phyloP scores from a whole-genome alignment of 2,329 filamentous ascomycete genomes.

The Colletotrichum simmondsii region DNA sequence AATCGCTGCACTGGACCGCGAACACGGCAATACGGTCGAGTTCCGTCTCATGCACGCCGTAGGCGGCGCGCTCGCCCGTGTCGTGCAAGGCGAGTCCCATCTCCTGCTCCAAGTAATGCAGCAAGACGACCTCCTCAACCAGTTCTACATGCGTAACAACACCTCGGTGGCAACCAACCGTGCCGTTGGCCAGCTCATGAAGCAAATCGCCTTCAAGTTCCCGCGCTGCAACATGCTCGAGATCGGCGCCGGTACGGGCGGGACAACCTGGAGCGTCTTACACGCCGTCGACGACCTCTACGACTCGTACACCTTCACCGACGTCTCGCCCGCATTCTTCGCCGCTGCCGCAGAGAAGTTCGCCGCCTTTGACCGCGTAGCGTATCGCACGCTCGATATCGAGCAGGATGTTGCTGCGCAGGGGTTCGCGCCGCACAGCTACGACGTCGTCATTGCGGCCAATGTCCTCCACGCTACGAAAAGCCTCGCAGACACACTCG shows the following conservation, averaged over 20 bases:
- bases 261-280: not conserved
- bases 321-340: not conserved
- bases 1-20: no score
- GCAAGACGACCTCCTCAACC: no score
- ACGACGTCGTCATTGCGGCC: slow-evolving; percentile 51
- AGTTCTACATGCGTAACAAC: not conserved
- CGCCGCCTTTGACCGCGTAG: slow-evolving; percentile 19
- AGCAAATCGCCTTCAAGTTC: not conserved
- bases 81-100: no score
- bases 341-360: not conserved
- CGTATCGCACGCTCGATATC: slow-evolving; percentile 39
- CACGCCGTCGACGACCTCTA: slow-evolving; percentile 41
- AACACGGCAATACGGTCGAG: no score
- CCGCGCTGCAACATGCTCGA: not conserved
- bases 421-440: slow-evolving; percentile 42
- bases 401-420: slow-evolving; percentile 41
- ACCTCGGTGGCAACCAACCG: slow-evolving; percentile 42
- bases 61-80: no score
- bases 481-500: not conserved
- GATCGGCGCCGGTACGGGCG: not conserved
- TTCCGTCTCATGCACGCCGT: no score
- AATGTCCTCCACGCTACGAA: slow-evolving; percentile 51
- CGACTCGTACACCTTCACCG: slow-evolving; percentile 46
- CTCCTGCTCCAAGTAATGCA: no score
- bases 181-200: not conserved